Base-by-base conservation (phyloP, 139 green algal genomes). In the Chlamydomonas schloesseri region DNA sequence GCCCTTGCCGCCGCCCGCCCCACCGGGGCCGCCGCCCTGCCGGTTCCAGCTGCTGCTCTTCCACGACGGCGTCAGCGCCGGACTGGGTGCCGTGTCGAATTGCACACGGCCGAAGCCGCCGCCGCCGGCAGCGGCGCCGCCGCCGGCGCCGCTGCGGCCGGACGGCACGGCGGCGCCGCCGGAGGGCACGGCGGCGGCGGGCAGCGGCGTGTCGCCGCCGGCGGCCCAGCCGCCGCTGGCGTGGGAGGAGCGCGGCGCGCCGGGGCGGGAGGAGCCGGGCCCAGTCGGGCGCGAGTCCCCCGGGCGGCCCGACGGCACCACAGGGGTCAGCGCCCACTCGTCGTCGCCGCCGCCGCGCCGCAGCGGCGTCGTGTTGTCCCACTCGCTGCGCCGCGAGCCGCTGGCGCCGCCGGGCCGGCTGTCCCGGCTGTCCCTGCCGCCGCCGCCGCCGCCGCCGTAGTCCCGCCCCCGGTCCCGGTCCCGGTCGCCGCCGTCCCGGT, bases 11-110 rank as follows among this genome's bases (percentile, higher is more conserved):
- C 53, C 80, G 21, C 50, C 73, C 6, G 17, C 33, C 60, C 33
- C 62, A 29, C 50, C 50, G 42, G 28, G 3, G 71, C 71, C 74
- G 42, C 15, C 75, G 34, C 29, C 8, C 6, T 50, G 57, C 78
- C 81, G 84, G 85, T 89, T 93, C 95, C 95, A 97, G 28, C 87
- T 91, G 34, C 88, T 89, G 46, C 72, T 90, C 57, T 93, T 90
- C 93, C 94, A 97, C n/a, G 72, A 93, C 8, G 95, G 93, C 4
- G 94, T 97, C 33, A 96, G 72, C 34, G 92, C 90, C 2, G 94
- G 95, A 33, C 73, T 91, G 10, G 89, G 79, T 57, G 93, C 94
- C 21, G 91, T 24, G 53, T 96, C 94, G 87, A 97, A 97, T 55
- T 91, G 85, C 79, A 97, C 93, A 46, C 86, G 87, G 69, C 94